phyloP scores from a whole-genome alignment of 2,329 filamentous ascomycete genomes.

The Colletotrichum caudatum region DNA sequence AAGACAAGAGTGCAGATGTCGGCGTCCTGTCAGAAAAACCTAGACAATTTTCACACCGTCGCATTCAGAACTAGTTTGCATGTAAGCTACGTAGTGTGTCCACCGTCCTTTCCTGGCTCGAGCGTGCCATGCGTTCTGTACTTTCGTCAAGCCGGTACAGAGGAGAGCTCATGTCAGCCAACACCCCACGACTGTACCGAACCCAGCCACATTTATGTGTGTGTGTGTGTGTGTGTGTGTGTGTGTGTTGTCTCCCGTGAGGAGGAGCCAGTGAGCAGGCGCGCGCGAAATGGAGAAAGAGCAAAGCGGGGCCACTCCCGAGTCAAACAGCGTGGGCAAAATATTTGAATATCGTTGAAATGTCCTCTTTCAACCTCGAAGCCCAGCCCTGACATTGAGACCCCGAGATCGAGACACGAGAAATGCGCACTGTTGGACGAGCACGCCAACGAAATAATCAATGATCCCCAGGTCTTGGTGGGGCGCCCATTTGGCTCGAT shows the following conservation, averaged over 20 bases:
- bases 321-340: slow-evolving; percentile 3
- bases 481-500: slow-evolving; percentile 19
- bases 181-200: slow-evolving; percentile 1
- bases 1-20: slow-evolving; percentile 23
- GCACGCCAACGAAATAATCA: slow-evolving; percentile 34
- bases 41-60: slow-evolving; percentile 28
- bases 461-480: slow-evolving; percentile 34
- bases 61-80: slow-evolving; percentile 25
- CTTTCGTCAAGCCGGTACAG: not conserved
- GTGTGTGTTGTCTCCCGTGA: not conserved
- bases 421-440: slow-evolving; percentile 28
- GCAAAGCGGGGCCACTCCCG: not conserved
- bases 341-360: slow-evolving; percentile 2
- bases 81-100: not conserved
- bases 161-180: slow-evolving; percentile 10
- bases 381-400: not conserved
- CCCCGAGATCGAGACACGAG: slow-evolving; percentile 18
- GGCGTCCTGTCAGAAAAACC: slow-evolving; percentile 29
- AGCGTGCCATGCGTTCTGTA: slow-evolving; percentile 3
- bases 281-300: not conserved
- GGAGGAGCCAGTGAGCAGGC: not conserved
- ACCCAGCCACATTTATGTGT: slow-evolving; percentile 9
- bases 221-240: not conserved
- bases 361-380: slow-evolving; percentile 15
- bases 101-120: slow-evolving; percentile 5